Evolutionary conservation across 257 asterid genomes (phyloP).

Genomic region (Ophiorrhiza pumila): DNA sequence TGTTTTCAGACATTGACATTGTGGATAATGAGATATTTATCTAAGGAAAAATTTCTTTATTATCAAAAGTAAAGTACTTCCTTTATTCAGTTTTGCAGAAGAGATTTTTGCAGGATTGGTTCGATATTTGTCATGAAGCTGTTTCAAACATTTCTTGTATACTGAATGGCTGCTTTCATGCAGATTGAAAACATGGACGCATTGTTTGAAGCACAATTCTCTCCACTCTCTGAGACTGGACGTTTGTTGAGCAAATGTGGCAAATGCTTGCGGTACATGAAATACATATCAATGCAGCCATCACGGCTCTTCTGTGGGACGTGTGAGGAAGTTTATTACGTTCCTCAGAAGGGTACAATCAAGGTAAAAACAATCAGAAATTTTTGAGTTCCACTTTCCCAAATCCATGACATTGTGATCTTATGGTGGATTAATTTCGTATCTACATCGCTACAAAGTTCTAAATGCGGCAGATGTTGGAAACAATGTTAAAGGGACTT

Average conservation of each 20-base stretch:
- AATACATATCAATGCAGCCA: constrained; percentile 76
- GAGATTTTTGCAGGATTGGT: not conserved
- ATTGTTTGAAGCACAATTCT: constrained; percentile 89
- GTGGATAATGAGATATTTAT: not conserved
- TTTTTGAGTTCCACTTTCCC: not conserved
- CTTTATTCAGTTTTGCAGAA: not conserved
- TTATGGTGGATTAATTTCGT: not conserved
- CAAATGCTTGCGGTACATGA: constrained; percentile 90
- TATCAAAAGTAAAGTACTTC: not conserved
- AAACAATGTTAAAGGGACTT: not conserved
- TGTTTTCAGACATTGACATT: not conserved
- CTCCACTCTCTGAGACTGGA: constrained; percentile 84
- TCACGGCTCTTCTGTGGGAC: constrained; percentile 83
- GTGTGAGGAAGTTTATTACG: constrained; percentile 89
- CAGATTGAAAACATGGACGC: constrained; percentile 95
- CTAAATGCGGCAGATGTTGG: not conserved
- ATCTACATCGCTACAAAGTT: not conserved
- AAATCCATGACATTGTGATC: not conserved
- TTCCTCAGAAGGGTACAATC: constrained; percentile 80
- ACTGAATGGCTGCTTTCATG: constrained; percentile 14
- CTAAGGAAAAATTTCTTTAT: not conserved
- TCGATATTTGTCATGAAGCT: not conserved
- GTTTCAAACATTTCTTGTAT: not conserved
- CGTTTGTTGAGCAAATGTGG: constrained; percentile 90
- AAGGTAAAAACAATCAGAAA: constrained; percentile 50